phyloP scores from a whole-genome alignment of 305 asterid species.

The Fraxinus paxiana region DNA sequence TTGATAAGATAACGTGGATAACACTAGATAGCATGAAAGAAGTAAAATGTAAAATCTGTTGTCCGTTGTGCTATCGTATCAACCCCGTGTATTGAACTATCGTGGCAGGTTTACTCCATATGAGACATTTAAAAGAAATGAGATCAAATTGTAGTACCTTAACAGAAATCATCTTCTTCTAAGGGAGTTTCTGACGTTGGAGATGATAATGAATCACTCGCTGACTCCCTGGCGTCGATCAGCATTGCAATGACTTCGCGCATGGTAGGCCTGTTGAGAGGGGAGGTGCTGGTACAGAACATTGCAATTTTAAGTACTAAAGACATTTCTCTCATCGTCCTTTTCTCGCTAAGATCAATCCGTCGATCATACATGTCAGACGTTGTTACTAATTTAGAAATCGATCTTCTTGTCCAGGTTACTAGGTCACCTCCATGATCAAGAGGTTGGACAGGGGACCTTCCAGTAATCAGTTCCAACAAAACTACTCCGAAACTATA shows the following conservation, averaged over 20 bases:
- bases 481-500: conserved; percentile 90
- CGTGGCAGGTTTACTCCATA: background rate
- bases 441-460: conserved; percentile 74
- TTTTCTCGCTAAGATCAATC: conserved; percentile 45
- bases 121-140: background rate
- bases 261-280: conserved; percentile 76
- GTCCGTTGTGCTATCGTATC: background rate
- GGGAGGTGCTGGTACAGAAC: conserved; percentile 74
- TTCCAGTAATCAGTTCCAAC: conserved; percentile 71
- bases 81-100: background rate
- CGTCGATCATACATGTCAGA: conserved; percentile 57
- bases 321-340: conserved; percentile 62
- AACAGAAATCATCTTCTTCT: conserved; percentile 39
- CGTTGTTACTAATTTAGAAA: conserved; percentile 33
- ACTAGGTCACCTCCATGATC: conserved; percentile 87
- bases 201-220: conserved; percentile 37
- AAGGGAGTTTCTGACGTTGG: conserved; percentile 72
- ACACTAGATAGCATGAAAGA: background rate
- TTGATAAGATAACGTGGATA: background rate
- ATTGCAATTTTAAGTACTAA: conserved; percentile 78
- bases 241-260: conserved; percentile 74
- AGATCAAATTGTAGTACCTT: conserved; percentile 28
- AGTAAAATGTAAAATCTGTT: background rate
- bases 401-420: conserved; percentile 57
- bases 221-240: conserved; percentile 55